Base-by-base conservation (phyloP, 2,329 filamentous ascomycete genomes). In the Elsinoe fawcettii region DNA sequence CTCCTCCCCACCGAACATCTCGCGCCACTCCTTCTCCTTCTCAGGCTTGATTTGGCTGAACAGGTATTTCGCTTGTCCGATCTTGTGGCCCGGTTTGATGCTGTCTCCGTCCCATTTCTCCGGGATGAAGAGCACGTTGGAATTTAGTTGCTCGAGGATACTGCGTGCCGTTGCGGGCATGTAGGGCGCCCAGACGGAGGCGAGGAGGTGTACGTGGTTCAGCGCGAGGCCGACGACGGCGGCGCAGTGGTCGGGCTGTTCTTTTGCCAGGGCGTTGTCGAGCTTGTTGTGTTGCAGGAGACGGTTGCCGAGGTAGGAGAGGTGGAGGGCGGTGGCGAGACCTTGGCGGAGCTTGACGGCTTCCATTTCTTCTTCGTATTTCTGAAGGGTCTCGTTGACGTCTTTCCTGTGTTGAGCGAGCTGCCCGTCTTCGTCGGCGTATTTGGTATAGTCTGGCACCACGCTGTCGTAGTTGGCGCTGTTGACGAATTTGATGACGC, bases 21-120 rank as follows among this genome's bases (percentile, higher is more conserved):
- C 82, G 59, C 86, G 84, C 90, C 90, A 96, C 69, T 92, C 87
- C 54, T 86, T 82, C 47, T 87, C 84, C 75, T 91, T 92, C 71
- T 88, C 85, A 8, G 85, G 78, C 62, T 90, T 87, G 66, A 96
- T 96, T 56, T 80, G 81, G n/a, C 82, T 82, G 74, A 96, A 96
- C 30, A 96, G 78, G 76, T 90, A 86, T 62, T 83, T 81, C 0
- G 90, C 83, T 67, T 86, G 86, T 63, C 89, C 88, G 62, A 96
- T 86, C 69, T 85, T 86, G 74, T 96, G 90, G 58, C 86, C 87
- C 1, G 86, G 79, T 66, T 83, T 78, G 63, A 93, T 75, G 49
- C 71, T 70, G 34, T 70, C 70, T 2, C 77, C 73, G 60, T 82
- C 77, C 85, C 88, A 93, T 44, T 75, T 77, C 61, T 86, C 67